Evolutionary conservation across 495 filamentous ascomycete genomes (phyloP).

Genomic region (Tuber indicum): DNA sequence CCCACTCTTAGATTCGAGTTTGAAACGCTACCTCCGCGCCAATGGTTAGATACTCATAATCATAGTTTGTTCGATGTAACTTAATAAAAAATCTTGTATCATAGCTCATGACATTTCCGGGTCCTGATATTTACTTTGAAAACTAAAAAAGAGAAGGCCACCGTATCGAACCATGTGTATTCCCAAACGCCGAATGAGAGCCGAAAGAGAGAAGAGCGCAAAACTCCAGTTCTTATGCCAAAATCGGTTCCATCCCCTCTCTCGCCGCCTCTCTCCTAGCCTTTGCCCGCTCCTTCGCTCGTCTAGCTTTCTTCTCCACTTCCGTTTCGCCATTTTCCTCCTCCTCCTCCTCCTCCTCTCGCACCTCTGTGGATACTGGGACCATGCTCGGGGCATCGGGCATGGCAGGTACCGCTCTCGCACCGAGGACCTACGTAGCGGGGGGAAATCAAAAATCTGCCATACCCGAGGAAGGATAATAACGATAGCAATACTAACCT

Average conservation of each 20-base stretch:
- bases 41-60: constrained; percentile 22
- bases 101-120: constrained; percentile 11
- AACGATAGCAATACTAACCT: constrained; percentile 46
- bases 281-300: constrained; percentile 46
- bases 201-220: not conserved
- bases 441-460: not conserved
- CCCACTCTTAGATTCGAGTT: constrained; percentile 51
- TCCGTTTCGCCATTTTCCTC: constrained; percentile 39
- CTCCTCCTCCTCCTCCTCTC: constrained; percentile 20
- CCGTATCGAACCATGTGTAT: constrained; percentile 19
- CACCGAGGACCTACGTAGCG: constrained; percentile 21
- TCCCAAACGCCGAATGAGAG: constrained; percentile 19
- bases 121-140: constrained; percentile 7
- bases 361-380: constrained; percentile 41
- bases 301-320: constrained; percentile 41
- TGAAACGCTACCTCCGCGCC: constrained; percentile 52
- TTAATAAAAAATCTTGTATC: constrained; percentile 10
- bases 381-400: constrained; percentile 55
- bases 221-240: constrained; percentile 42
- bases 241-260: constrained; percentile 45
- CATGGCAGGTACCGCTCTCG: constrained; percentile 41
- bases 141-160: constrained; percentile 3
- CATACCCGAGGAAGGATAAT: constrained; percentile 10
- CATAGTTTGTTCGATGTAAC: constrained; percentile 16
- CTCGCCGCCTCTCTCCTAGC: constrained; percentile 43